phyloP scores from a whole-genome alignment of 148 eudicot genomes.

The Heliosperma pusillum region DNA sequence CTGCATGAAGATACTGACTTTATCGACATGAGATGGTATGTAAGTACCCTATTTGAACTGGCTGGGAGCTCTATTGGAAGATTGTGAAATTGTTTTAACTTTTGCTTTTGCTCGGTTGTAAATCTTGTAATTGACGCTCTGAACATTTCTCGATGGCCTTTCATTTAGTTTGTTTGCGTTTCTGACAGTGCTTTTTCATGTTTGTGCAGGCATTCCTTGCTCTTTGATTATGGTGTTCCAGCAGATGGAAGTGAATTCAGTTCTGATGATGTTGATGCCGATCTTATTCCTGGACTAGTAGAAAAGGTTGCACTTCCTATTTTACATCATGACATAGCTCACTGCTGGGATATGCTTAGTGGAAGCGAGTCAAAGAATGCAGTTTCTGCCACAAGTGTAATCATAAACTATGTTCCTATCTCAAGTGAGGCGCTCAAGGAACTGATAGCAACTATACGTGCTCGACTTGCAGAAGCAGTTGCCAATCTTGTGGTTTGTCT shows the following conservation, averaged over 20 bases:
- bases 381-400: constrained; percentile 65
- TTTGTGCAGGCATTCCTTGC: constrained; percentile 63
- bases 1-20: constrained; percentile 85
- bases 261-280: constrained; percentile 77
- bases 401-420: constrained; percentile 60
- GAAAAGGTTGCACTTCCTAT: constrained; percentile 92
- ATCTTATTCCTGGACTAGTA: constrained; percentile 85
- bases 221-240: constrained; percentile 72
- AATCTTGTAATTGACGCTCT: constrained; percentile 1
- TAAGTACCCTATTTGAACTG: constrained; percentile 28
- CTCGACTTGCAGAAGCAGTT: constrained; percentile 74
- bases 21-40: constrained; percentile 87
- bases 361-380: constrained; percentile 72
- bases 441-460: constrained; percentile 55
- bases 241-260: constrained; percentile 57
- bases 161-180: constrained; percentile 3
- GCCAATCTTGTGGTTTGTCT: constrained; percentile 59
- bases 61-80: constrained; percentile 19
- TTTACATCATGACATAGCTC: constrained; percentile 65
- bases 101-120: constrained; percentile 9
- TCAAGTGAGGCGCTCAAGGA: constrained; percentile 69
- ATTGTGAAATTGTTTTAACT: constrained; percentile 8
- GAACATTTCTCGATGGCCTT: not conserved
- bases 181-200: constrained; percentile 14
- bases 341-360: constrained; percentile 91